A percentile compares a stretch with the other conserved stretches of the same genome.
These are phyloP conservation scores for Lotus japonicus DNA, from an alignment of 306 rosid genomes.

Conservation along the genomic window DNA sequence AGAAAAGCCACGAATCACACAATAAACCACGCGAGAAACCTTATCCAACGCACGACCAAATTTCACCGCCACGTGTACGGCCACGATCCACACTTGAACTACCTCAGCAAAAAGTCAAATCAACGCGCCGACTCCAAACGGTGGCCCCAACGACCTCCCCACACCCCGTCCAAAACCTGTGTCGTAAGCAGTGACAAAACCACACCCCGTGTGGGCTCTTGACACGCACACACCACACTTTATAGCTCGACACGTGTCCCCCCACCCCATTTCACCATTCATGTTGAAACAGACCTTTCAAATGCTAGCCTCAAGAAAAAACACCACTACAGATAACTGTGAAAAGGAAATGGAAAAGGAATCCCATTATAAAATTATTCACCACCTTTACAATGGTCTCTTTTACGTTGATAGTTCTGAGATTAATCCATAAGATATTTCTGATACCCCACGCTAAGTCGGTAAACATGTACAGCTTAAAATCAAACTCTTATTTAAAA, in stretches of 20 bases:
- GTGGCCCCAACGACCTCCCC: conserved; percentile 41
- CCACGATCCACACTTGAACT: conserved; percentile 11
- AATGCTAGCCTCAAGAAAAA: background rate
- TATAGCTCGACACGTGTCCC: conserved; percentile 39
- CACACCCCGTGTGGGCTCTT: conserved; percentile 28
- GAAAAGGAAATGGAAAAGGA: conserved; percentile 1
- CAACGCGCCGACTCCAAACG: conserved; percentile 39
- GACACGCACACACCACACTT: conserved; percentile 50
- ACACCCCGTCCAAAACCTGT: conserved; percentile 57
- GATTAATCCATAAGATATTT: too few species aligned
- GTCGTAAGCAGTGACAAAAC: conserved; percentile 90
- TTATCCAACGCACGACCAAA: conserved; percentile 15
- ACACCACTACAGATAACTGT: background rate
- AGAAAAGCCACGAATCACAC: background rate
- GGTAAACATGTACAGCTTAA: too few species aligned
- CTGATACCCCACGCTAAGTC: too few species aligned
- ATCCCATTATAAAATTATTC: background rate
- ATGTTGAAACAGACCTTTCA: background rate
- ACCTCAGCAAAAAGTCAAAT: conserved; percentile 16
- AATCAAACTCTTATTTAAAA: too few species aligned
- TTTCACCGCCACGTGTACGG: conserved; percentile 16
- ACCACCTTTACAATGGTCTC: background rate
- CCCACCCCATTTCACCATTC: background rate
- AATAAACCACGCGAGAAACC: conserved; percentile 29
- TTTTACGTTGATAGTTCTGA: too few species aligned